Conservation (phyloP, 2,329 filamentous ascomycete species). For the Emmonsia crescens region DNA sequence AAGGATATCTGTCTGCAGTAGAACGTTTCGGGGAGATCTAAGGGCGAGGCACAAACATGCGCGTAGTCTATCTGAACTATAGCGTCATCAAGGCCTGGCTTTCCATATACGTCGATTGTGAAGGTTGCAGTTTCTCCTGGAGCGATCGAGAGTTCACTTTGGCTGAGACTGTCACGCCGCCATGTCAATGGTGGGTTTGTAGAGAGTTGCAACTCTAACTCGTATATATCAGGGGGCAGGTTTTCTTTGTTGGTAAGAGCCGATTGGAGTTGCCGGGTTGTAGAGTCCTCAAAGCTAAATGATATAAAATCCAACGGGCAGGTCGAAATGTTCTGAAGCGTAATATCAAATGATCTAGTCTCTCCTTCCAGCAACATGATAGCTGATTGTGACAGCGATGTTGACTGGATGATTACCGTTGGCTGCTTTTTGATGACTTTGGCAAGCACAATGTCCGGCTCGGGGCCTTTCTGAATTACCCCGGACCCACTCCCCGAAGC, state of each 20-base stretch:
- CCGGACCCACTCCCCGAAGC: conserved; percentile 27
- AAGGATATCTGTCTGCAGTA: conserved; percentile 75
- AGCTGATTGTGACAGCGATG: conserved; percentile 69
- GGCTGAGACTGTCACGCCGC: conserved; percentile 39
- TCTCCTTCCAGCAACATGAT: conserved; percentile 93
- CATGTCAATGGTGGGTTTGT: conserved; percentile 55
- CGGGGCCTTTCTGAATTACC: conserved; percentile 24
- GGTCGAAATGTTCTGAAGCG: conserved; percentile 64
- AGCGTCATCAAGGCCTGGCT: conserved; percentile 69
- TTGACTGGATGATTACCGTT: conserved; percentile 60
- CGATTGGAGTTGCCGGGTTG: conserved; percentile 62
- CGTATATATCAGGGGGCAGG: conserved; percentile 67
- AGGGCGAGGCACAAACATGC: conserved; percentile 58
- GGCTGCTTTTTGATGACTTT: conserved; percentile 75
- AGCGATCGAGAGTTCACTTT: conserved; percentile 50
- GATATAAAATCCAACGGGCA: conserved; percentile 74
- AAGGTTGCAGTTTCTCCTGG: conserved; percentile 61
- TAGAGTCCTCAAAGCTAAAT: conserved; percentile 84
- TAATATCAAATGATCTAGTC: conserved; percentile 63
- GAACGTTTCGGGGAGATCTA: conserved; percentile 60
- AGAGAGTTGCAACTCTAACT: conserved; percentile 70
- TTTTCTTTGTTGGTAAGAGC: conserved; percentile 68
- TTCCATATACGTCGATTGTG: conserved; percentile 74
- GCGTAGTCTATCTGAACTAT: conserved; percentile 80
- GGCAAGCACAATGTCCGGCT: conserved; percentile 39